Evolutionary conservation across 345 rosid species (phyloP).

Genomic region (Ceriops zippeliana): DNA sequence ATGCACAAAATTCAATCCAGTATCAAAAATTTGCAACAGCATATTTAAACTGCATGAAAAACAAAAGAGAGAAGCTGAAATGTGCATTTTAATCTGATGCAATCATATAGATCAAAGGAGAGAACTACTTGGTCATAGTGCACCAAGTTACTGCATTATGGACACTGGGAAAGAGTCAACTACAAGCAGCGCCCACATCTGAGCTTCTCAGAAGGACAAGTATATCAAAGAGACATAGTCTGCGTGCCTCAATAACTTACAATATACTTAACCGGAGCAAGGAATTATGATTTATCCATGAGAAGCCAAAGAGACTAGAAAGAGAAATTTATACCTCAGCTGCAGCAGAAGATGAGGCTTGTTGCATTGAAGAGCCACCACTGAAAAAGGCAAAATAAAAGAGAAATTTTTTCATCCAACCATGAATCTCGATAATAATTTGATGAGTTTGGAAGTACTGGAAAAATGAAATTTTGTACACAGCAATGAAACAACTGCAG

Average conservation of each 20-base stretch:
- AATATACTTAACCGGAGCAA: background rate
- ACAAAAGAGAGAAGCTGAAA: background rate
- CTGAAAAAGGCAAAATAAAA: constrained; percentile 33
- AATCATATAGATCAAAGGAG: too few relatives aligned
- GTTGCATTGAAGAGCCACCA: constrained; percentile 42
- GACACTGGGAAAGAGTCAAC: too few relatives aligned
- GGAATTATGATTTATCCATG: background rate
- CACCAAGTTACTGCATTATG: too few relatives aligned
- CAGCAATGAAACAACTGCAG: constrained; percentile 3
- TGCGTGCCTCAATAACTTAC: too few relatives aligned
- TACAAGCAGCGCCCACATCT: too few relatives aligned
- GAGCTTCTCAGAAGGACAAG: too few relatives aligned
- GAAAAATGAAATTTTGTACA: background rate
- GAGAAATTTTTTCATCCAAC: constrained; percentile 3
- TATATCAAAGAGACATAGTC: too few relatives aligned
- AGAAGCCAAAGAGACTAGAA: background rate
- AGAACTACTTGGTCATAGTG: too few relatives aligned
- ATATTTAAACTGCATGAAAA: too few relatives aligned
- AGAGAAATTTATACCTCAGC: constrained; percentile 44
- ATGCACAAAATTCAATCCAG: background rate
- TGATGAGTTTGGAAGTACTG: background rate
- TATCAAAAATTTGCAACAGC: too few relatives aligned
- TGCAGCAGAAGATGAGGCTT: constrained; percentile 51
- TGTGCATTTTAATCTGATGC: too few relatives aligned
- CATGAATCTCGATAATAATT: background rate